Evolutionary conservation across 805 yeast genomes (phyloP).

Genomic region (Teunomyces tritomae): DNA sequence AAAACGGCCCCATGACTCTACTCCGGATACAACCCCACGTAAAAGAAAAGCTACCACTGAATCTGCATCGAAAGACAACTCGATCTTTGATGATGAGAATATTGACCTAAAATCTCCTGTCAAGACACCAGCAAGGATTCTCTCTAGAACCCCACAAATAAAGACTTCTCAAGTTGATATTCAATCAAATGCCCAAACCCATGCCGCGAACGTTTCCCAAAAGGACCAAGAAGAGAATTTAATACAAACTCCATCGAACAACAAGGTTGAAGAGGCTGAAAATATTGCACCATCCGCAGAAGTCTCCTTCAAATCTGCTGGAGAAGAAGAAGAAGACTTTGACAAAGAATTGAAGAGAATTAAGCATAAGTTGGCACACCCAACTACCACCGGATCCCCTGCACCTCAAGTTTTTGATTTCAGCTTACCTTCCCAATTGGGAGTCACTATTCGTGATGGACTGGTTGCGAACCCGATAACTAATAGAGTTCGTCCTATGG

Average conservation of each 20-base stretch:
- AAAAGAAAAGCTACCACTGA: background rate
- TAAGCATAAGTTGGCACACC: conserved; percentile 8
- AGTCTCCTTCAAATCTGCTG: conserved; percentile 7
- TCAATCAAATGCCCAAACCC: background rate
- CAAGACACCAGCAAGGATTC: conserved; percentile 3
- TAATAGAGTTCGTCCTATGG: conserved; percentile 9
- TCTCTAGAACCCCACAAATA: background rate
- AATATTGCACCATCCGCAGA: background rate
- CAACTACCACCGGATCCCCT: conserved; percentile 4
- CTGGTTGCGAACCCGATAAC: background rate
- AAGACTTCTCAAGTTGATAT: background rate
- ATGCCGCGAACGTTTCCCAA: no score
- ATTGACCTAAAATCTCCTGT: conserved; percentile 2
- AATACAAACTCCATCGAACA: background rate
- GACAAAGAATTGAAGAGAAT: conserved; percentile 20
- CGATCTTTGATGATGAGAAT: conserved; percentile 7
- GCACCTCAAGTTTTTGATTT: conserved; percentile 3
- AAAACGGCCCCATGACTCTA: background rate
- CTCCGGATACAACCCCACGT: background rate
- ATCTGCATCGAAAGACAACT: conserved; percentile 3
- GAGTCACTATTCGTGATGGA: conserved; percentile 20
- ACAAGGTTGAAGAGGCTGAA: background rate
- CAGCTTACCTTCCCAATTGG: conserved; percentile 36
- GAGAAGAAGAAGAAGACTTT: conserved; percentile 25
- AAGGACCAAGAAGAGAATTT: background rate